Conservation (phyloP, 495 filamentous ascomycete genomes). For the Daldinia bambusicola region DNA sequence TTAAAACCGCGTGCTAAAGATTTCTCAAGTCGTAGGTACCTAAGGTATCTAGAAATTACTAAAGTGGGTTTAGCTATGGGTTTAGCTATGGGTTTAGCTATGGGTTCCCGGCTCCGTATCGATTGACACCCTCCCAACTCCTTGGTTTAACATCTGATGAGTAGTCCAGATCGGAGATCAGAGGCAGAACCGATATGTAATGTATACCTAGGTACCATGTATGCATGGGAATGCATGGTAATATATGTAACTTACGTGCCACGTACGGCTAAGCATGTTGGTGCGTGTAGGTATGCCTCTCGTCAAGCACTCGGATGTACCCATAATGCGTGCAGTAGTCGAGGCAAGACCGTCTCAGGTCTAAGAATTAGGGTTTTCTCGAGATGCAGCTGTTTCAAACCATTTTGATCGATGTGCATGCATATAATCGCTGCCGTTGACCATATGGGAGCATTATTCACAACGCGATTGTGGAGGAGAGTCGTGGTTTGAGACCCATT, state of each 20-base stretch:
- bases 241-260: conserved; percentile 3
- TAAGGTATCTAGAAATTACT: conserved; percentile 11
- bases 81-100: too few relatives aligned
- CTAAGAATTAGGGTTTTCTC: conserved; percentile 17
- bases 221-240: too few relatives aligned
- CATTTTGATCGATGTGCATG: conserved; percentile 40
- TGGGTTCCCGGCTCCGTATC: conserved; percentile 12
- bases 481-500: conserved; percentile 16
- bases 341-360: conserved; percentile 12
- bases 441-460: conserved; percentile 20
- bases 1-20: conserved; percentile 10
- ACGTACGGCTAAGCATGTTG: conserved; percentile 4
- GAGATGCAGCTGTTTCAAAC: conserved; percentile 22
- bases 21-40: conserved; percentile 5
- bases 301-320: too few relatives aligned
- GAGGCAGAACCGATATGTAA: neutral
- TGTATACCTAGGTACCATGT: conserved; percentile 9
- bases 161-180: conserved; percentile 40
- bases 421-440: conserved; percentile 14
- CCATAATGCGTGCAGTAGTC: neutral
- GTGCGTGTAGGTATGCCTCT: too few relatives aligned
- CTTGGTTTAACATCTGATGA: conserved; percentile 31
- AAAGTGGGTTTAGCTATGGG: conserved; percentile 9
- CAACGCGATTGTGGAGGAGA: conserved; percentile 34
- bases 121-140: conserved; percentile 37